Evolutionary conservation across 2,329 filamentous ascomycete species (phyloP).

Genomic region (Taxawa tesnikishii): DNA sequence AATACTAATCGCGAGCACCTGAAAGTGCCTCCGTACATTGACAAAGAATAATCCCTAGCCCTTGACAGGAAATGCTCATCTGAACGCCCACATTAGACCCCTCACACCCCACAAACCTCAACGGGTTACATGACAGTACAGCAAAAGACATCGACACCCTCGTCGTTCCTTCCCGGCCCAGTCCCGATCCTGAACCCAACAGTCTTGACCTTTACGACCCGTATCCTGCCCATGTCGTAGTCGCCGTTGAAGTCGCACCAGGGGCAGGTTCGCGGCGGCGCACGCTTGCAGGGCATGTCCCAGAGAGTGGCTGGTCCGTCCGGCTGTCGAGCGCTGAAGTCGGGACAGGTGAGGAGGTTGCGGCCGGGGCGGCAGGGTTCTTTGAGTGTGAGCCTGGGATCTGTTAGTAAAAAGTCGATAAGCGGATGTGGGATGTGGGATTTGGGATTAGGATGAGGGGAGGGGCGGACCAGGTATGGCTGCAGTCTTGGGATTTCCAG

Average conservation of each 20-base stretch:
- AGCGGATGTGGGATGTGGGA: background rate
- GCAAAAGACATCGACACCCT: conserved; percentile 13
- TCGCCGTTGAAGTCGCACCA: conserved; percentile 12
- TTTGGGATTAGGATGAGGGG: no score
- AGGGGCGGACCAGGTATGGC: conserved; percentile 33
- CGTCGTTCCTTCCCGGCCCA: conserved; percentile 11
- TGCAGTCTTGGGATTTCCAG: conserved; percentile 33
- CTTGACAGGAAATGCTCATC: no score
- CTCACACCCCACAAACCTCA: no score
- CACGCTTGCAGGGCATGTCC: conserved; percentile 10
- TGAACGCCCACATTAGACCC: no score
- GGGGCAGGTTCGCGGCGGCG: conserved; percentile 13
- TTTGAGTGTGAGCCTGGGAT: conserved; percentile 26
- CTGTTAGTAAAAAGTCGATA: background rate
- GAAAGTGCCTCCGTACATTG: no score
- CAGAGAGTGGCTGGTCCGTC: conserved; percentile 14
- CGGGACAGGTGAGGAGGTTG: conserved; percentile 28
- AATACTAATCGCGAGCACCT: no score
- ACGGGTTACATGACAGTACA: conserved; percentile 11
- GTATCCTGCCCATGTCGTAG: conserved; percentile 13
- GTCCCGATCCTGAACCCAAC: conserved; percentile 16
- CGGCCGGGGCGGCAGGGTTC: conserved; percentile 27
- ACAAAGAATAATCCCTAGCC: no score
- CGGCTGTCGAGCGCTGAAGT: conserved; percentile 17
- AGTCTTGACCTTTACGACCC: conserved; percentile 11